Conservation (phyloP, 164 flowering plant genomes). For the Paratinospora sagittata region DNA sequence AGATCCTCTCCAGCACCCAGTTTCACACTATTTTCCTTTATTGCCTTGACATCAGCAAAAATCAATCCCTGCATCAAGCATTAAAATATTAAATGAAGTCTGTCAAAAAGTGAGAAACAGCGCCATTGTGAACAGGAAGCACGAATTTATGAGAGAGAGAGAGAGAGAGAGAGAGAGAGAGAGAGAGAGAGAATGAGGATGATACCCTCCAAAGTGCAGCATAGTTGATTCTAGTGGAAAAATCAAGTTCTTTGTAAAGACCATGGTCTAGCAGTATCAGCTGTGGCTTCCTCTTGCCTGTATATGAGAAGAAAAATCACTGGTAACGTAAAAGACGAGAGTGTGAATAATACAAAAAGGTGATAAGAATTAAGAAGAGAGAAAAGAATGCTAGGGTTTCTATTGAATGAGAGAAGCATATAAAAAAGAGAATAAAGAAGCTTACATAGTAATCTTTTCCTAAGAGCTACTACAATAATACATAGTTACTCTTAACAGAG, state of each 20-base stretch:
- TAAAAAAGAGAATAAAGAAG: background rate
- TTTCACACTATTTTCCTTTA: constrained; percentile 79
- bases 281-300: constrained; percentile 82
- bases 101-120: background rate
- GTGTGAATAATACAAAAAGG: too few relatives aligned
- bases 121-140: constrained; percentile 2
- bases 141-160: background rate
- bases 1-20: constrained; percentile 98
- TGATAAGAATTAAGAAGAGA: background rate
- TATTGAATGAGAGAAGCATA: too few relatives aligned
- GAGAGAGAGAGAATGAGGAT: background rate
- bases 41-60: constrained; percentile 82
- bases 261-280: constrained; percentile 91
- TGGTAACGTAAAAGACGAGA: background rate
- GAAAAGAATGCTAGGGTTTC: too few relatives aligned
- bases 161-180: background rate
- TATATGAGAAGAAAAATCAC: constrained; percentile 5
- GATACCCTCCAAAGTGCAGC: constrained; percentile 93
- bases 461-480: too few relatives aligned
- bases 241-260: constrained; percentile 82
- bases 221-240: constrained; percentile 62
- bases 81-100: constrained; percentile 6
- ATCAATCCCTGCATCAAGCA: constrained; percentile 51
- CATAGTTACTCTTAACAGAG: too few relatives aligned
- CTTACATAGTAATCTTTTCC: too few relatives aligned